Percentiles rank a stretch among this genome's conserved stretches.
These are phyloP conservation scores for Ascochyta pisi DNA, from an alignment of 2,329 filamentous ascomycete genomes.

Conservation along the genomic window DNA sequence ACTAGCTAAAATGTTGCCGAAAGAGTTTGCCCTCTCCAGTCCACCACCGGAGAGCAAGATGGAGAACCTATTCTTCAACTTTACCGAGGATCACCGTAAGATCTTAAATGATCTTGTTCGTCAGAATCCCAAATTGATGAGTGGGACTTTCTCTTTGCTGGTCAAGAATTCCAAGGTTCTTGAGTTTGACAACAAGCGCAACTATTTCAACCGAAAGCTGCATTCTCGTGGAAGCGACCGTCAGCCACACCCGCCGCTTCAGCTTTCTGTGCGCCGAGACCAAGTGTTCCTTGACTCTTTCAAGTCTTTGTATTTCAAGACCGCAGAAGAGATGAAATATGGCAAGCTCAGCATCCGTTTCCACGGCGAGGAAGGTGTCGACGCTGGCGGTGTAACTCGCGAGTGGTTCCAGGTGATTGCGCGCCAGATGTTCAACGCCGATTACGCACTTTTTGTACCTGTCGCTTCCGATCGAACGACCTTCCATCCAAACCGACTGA, in stretches of 20 bases:
- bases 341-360: slow-evolving; percentile 98
- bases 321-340: slow-evolving; percentile 96
- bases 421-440: slow-evolving; percentile 98
- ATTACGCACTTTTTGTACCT: slow-evolving; percentile 94
- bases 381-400: slow-evolving; percentile 94
- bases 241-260: slow-evolving; percentile 76
- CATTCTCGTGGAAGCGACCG: slow-evolving; percentile 74
- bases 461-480: slow-evolving; percentile 97
- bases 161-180: slow-evolving; percentile 99
- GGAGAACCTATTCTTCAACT: slow-evolving; percentile 92
- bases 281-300: slow-evolving; percentile 98
- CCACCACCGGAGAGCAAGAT: slow-evolving; percentile 81
- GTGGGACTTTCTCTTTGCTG: slow-evolving; percentile 91
- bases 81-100: slow-evolving; percentile 96
- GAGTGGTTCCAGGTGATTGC: slow-evolving; percentile 99
- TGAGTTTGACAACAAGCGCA: slow-evolving; percentile 99
- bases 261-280: slow-evolving; percentile 88
- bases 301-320: slow-evolving; percentile 97
- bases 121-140: slow-evolving; percentile 98
- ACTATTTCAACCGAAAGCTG: slow-evolving; percentile 95
- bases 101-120: slow-evolving; percentile 97
- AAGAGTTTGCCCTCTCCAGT: slow-evolving; percentile 76
- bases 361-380: slow-evolving; percentile 95
- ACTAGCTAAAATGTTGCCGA: slow-evolving; percentile 52
- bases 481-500: slow-evolving; percentile 96